phyloP scores from a whole-genome alignment of 2,329 filamentous ascomycete species.

The Claviceps sorghi region DNA sequence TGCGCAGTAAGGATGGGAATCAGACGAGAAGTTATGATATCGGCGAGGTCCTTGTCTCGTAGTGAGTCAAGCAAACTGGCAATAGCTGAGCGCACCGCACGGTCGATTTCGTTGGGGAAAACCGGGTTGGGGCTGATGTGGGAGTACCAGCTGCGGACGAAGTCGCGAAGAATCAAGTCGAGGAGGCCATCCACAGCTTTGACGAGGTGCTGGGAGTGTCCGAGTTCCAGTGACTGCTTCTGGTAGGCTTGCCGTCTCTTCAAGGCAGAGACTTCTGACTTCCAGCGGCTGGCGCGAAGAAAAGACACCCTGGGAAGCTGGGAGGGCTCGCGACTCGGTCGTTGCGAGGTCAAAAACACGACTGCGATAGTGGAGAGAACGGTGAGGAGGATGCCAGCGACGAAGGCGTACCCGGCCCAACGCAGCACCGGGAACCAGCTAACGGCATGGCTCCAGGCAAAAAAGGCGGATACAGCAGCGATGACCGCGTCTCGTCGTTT shows the following conservation, averaged over 20 bases:
- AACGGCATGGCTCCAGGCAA: slow-evolving; percentile 77
- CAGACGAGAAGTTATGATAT: slow-evolving; percentile 64
- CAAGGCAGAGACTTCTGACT: slow-evolving; percentile 51
- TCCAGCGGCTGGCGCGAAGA: slow-evolving; percentile 49
- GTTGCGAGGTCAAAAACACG: slow-evolving; percentile 39
- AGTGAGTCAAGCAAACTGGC: slow-evolving; percentile 57
- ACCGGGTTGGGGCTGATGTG: slow-evolving; percentile 67
- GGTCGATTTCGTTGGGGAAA: slow-evolving; percentile 80
- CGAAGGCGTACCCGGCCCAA: slow-evolving; percentile 74
- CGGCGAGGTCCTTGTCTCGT: slow-evolving; percentile 65
- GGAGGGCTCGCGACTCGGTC: slow-evolving; percentile 25
- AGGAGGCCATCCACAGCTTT: slow-evolving; percentile 68
- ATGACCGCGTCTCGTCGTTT: slow-evolving; percentile 58
- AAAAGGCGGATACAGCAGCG: slow-evolving; percentile 54
- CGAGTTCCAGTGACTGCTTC: slow-evolving; percentile 53
- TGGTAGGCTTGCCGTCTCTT: slow-evolving; percentile 52
- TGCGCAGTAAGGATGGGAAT: slow-evolving; percentile 82
- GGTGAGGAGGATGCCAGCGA: slow-evolving; percentile 48
- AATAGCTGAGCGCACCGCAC: slow-evolving; percentile 58
- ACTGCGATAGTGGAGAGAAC: slow-evolving; percentile 40
- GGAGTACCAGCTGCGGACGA: slow-evolving; percentile 77
- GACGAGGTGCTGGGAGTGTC: slow-evolving; percentile 59
- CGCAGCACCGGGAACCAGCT: slow-evolving; percentile 72
- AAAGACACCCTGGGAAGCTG: slow-evolving; percentile 41
- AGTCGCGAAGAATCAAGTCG: slow-evolving; percentile 63